Conservation (phyloP, 768 basidiomycete species). For the Suillus luteus region DNA sequence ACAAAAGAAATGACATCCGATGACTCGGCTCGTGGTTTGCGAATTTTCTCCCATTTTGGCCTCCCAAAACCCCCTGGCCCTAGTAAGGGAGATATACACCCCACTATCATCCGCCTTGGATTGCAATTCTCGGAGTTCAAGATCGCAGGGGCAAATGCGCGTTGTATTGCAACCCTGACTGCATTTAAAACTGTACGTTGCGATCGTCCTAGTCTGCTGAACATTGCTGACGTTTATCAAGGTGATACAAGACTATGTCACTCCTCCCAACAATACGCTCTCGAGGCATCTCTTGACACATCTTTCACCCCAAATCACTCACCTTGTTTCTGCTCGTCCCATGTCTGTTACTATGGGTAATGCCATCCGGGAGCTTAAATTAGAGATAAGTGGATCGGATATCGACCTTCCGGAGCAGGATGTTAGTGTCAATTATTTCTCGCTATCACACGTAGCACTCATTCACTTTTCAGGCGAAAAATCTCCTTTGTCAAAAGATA, state of each 20-base stretch:
- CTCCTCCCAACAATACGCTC: conserved; percentile 83
- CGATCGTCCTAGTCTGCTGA: neutral
- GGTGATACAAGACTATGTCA: conserved; percentile 91
- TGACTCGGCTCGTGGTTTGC: conserved; percentile 56
- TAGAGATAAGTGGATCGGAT: conserved; percentile 90
- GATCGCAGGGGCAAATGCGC: conserved; percentile 92
- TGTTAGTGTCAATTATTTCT: conserved; percentile 48
- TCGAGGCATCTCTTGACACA: conserved; percentile 91
- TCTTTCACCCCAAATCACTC: conserved; percentile 90
- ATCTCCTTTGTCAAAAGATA: conserved; percentile 79
- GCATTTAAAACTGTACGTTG: conserved; percentile 86
- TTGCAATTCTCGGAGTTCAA: conserved; percentile 91
- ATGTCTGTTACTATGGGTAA: conserved; percentile 96
- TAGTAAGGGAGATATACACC: conserved; percentile 88
- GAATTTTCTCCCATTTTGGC: conserved; percentile 87
- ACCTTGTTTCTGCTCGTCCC: conserved; percentile 83
- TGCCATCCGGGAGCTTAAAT: conserved; percentile 90
- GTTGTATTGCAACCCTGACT: conserved; percentile 89
- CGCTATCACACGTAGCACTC: neutral
- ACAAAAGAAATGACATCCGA: conserved; percentile 31
- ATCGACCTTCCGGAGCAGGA: conserved; percentile 96
- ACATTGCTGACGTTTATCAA: conserved; percentile 29
- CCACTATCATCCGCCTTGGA: conserved; percentile 81
- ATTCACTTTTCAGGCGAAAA: conserved; percentile 68
- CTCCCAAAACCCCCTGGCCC: conserved; percentile 56